Percentiles rank a stretch among this genome's conserved stretches.
Conservation (phyloP, 345 rosid genomes). For the Hevea brasiliensis region DNA sequence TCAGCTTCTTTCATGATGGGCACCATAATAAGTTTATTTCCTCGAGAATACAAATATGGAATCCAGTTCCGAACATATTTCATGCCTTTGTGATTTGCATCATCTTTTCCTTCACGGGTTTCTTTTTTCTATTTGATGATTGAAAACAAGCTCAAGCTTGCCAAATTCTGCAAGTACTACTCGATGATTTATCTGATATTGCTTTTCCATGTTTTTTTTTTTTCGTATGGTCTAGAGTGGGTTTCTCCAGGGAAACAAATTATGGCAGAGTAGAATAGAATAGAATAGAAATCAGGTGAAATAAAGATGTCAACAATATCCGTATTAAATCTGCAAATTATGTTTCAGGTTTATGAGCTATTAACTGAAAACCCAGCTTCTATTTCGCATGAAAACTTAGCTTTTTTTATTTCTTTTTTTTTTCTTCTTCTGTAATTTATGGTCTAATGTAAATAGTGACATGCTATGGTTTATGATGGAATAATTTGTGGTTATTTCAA, state of each 20-base stretch:
- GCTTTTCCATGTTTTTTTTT: neutral
- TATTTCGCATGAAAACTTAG: no score
- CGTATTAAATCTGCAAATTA: no score
- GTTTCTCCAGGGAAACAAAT: neutral
- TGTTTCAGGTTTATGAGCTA: no score
- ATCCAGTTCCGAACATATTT: constrained; percentile 15
- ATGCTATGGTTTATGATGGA: no score
- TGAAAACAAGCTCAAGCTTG: neutral
- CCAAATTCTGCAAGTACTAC: constrained; percentile 3
- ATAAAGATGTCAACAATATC: neutral
- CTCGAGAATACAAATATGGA: constrained; percentile 14
- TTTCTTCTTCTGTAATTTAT: no score
- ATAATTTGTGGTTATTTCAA: no score
- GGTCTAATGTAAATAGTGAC: no score
- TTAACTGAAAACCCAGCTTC: no score
- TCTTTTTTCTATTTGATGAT: constrained; percentile 7
- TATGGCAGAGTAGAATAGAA: neutral
- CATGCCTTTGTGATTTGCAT: constrained; percentile 3
- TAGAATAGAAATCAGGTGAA: neutral
- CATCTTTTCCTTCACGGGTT: constrained; percentile 16
- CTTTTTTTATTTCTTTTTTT: no score
- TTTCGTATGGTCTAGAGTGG: neutral
- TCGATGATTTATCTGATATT: constrained; percentile 5
- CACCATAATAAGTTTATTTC: neutral
- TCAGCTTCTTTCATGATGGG: neutral